Evolutionary conservation across 129 eudicot genomes (phyloP).

Genomic region (Chrysanthemum lavandulifolium): DNA sequence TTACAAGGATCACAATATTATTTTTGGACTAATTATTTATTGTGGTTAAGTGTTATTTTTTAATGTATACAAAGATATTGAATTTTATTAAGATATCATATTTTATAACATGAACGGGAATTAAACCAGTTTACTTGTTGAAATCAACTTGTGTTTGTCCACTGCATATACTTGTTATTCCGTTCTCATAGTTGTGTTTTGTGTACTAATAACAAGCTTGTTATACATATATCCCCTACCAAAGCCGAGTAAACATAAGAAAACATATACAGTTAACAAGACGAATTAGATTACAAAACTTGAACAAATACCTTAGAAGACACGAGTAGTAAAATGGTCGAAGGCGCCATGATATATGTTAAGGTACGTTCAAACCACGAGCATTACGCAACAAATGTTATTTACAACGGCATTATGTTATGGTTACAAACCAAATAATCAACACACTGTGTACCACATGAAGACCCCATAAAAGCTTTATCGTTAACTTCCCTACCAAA

Average conservation of each 20-base stretch:
- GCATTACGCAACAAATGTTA: slow-evolving; percentile 17
- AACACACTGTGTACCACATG: slow-evolving; percentile 29
- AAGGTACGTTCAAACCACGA: slow-evolving; percentile 22
- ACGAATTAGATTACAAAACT: no score
- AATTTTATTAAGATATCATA: not conserved
- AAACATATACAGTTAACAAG: no score
- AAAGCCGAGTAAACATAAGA: no score
- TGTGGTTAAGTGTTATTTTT: not conserved
- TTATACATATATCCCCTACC: no score
- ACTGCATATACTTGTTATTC: not conserved
- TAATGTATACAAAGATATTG: not conserved
- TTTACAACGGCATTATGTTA: slow-evolving; percentile 19
- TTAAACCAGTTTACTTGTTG: not conserved
- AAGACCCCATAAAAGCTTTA: slow-evolving; percentile 43
- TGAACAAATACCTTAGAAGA: no score
- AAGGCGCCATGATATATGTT: not conserved
- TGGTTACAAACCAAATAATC: slow-evolving; percentile 33
- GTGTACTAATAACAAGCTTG: no score
- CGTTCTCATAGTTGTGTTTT: not conserved
- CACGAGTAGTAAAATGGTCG: not conserved
- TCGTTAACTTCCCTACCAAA: slow-evolving; percentile 53
- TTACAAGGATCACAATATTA: not conserved
- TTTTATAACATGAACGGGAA: not conserved
- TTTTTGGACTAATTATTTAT: not conserved
- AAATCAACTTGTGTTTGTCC: not conserved